phyloP scores from a whole-genome alignment of 257 asterid species.

The Solanum appendiculatum region DNA sequence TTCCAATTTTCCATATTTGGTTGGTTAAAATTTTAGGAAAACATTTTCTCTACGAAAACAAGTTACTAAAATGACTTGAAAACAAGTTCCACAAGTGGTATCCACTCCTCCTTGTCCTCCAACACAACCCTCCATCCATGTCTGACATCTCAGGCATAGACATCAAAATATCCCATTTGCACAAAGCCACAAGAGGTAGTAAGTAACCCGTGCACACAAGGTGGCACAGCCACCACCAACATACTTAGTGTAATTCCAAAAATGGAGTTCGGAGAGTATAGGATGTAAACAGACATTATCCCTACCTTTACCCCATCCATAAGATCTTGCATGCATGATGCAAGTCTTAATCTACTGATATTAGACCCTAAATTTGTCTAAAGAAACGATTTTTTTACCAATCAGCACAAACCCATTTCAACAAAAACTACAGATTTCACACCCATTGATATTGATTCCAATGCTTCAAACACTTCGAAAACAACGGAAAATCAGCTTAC shows the following conservation, averaged over 20 bases:
- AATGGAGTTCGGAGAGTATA: not conserved
- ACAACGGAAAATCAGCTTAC: not conserved
- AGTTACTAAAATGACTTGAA: too few species aligned
- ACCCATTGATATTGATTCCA: not conserved
- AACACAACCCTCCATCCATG: not conserved
- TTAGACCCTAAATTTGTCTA: not conserved
- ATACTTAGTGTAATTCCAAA: not conserved
- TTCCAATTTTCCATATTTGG: not conserved
- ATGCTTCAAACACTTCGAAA: not conserved
- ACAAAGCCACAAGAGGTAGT: not conserved
- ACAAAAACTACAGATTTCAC: not conserved
- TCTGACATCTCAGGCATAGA: not conserved
- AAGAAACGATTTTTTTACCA: not conserved
- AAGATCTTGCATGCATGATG: not conserved
- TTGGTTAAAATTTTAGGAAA: not conserved
- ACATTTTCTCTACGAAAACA: not conserved
- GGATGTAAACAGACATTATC: not conserved
- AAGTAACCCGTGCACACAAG: not conserved
- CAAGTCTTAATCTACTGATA: not conserved
- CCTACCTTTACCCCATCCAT: not conserved
- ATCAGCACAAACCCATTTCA: not conserved
- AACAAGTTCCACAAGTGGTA: not conserved
- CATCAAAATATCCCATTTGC: not conserved
- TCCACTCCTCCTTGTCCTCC: not conserved
- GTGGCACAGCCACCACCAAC: not conserved